Evolutionary conservation across 306 rosid species (phyloP), one percentile per base, ranked within the genome.

Genomic region (Lathyrus tuberosus): DNA sequence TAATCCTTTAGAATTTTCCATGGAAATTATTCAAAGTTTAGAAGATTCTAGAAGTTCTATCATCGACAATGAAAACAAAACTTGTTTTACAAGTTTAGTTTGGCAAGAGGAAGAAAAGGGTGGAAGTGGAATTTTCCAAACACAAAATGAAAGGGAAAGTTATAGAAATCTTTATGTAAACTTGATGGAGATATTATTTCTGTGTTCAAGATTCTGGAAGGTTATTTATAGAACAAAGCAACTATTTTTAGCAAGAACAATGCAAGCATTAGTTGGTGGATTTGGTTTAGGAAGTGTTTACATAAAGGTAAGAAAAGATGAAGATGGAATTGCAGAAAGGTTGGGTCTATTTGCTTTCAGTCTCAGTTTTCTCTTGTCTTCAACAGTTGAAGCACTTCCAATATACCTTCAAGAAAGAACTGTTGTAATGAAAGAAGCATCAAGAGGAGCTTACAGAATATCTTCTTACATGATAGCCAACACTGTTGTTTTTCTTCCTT

Each of bases 241-340:
- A 67, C 86, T 90, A 24, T 86, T 93, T 62, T 46, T 90, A 67
- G 96, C 96, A 0, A 85, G 98, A 83, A 88, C 94, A 59, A 73
- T 86, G 86, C 98, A 93, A 71, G 98, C 98, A 6, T 17, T 90
- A 18, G 92, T 90, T 43, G 98, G 97, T 24, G 98, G 98, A 57
- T 78, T 90, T 72, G 96, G 92, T 57, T 67, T 90, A 9, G 98
- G 83, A 59, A 90, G 91, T 76, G 97, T 93, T 40, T 93, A 82
- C 63, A 40, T 90, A 54, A 90, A 82, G 70, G 49, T 88, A 57
- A 85, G 85, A 37, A 90, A 63, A 35, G 97, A 85, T 38, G 88
- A 88, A 84, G 97, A 59, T 56, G 97, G 96, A 41, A 70, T 86
- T 10, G 80, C 85, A 10, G 97, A 93, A 71, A 74, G 91, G 67